A percentile compares a stretch with the other conserved stretches of the same genome.
Conservation (phyloP, 2,329 filamentous ascomycete genomes). For the Colletotrichum limetticola region DNA sequence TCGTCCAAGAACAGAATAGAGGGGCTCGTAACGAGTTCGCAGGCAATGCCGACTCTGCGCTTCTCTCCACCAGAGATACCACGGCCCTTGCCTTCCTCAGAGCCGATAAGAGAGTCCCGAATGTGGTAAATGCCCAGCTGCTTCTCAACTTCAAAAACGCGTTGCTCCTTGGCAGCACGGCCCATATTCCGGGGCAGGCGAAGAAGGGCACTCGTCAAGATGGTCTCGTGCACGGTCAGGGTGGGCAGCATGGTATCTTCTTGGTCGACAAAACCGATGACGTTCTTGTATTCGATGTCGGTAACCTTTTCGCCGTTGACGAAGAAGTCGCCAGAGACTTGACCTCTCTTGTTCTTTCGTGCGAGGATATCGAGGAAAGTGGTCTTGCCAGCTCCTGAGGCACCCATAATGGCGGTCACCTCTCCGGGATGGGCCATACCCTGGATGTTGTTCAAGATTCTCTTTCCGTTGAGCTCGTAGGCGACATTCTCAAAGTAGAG, state of each 20-base stretch:
- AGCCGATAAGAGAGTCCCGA: conserved; percentile 93
- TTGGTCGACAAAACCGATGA: conserved; percentile 97
- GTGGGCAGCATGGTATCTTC: conserved; percentile 98
- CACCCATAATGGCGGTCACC: conserved; percentile 96
- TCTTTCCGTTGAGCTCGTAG: conserved; percentile 87
- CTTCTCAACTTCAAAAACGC: conserved; percentile 91
- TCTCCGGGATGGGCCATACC: conserved; percentile 96
- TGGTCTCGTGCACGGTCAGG: conserved; percentile 96
- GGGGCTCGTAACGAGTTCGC: conserved; percentile 95
- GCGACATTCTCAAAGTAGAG: conserved; percentile 89
- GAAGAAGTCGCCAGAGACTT: conserved; percentile 82
- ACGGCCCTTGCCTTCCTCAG: conserved; percentile 91
- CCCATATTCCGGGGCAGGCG: conserved; percentile 95
- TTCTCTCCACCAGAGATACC: conserved; percentile 98
- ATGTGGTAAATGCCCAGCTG: conserved; percentile 96
- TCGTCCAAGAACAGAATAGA: conserved; percentile 98
- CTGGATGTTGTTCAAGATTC: conserved; percentile 82
- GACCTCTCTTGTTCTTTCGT: conserved; percentile 94
- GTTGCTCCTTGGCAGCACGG: conserved; percentile 85
- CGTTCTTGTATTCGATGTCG: conserved; percentile 87
- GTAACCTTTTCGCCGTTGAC: conserved; percentile 92
- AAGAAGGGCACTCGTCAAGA: conserved; percentile 90
- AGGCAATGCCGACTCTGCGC: conserved; percentile 94
- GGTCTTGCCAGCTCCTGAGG: conserved; percentile 96
- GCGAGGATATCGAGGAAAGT: conserved; percentile 96